These are phyloP conservation scores for Microthyrium microscopicum DNA, from an alignment of 2,329 filamentous ascomycete genomes.

Conservation along the genomic window DNA sequence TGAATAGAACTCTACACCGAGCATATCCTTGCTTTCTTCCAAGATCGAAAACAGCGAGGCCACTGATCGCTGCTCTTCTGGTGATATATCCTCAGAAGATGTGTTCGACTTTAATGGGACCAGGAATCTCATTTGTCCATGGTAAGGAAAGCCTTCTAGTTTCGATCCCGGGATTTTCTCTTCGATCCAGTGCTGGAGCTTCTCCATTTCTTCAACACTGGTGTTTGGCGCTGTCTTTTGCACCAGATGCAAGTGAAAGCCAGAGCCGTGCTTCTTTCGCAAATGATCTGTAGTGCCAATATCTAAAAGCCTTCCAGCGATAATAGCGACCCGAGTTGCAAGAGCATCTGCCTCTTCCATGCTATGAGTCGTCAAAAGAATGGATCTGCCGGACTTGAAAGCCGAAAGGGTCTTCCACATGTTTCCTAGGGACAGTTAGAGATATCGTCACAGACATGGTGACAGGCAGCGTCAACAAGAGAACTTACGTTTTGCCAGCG, in stretches of 20 bases:
- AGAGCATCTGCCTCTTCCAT: conserved; percentile 94
- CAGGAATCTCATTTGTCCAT: conserved; percentile 77
- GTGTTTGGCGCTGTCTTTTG: conserved; percentile 60
- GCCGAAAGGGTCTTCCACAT: conserved; percentile 76
- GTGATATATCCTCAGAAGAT: conserved; percentile 14
- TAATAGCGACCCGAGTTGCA: conserved; percentile 67
- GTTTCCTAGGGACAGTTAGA: too few species aligned
- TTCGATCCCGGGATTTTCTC: conserved; percentile 44
- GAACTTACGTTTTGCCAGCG: conserved; percentile 52
- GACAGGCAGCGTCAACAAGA: too few species aligned
- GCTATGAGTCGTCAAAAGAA: conserved; percentile 79
- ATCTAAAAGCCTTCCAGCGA: conserved; percentile 73
- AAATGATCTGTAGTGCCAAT: conserved; percentile 60
- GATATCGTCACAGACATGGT: too few species aligned
- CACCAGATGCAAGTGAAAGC: conserved; percentile 68
- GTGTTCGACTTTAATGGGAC: conserved; percentile 33
- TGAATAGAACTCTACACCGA: conserved; percentile 73
- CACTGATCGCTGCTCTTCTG: conserved; percentile 29
- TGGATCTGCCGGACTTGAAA: conserved; percentile 59
- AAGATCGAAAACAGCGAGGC: conserved; percentile 54
- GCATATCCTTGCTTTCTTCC: conserved; percentile 48
- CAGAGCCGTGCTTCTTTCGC: conserved; percentile 58
- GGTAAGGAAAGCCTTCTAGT: conserved; percentile 59
- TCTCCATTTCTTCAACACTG: conserved; percentile 46
- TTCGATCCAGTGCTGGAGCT: conserved; percentile 49